These are phyloP conservation scores for Galeopsis tetrahit DNA, from an alignment of 257 asterid species.

Conservation along the genomic window DNA sequence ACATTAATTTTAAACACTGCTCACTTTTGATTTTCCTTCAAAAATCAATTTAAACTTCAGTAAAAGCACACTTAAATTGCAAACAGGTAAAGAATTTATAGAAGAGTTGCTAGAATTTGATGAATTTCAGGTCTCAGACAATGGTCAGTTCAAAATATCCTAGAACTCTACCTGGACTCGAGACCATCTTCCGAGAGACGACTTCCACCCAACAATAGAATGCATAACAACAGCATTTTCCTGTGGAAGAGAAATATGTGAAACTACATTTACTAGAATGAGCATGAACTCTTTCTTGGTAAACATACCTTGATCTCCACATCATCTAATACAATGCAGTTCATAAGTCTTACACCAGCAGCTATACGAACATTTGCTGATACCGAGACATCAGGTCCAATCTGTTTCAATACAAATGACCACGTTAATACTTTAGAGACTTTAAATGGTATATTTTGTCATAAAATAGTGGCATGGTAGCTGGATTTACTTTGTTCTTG, in stretches of 20 bases:
- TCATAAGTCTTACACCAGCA: constrained; percentile 72
- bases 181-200: constrained; percentile 82
- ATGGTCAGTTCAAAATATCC: constrained; percentile 3
- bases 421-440: neutral
- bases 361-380: constrained; percentile 89
- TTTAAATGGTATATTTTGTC: constrained; percentile 2
- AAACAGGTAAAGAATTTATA: neutral
- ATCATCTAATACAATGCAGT: constrained; percentile 71
- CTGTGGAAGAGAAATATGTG: constrained; percentile 40
- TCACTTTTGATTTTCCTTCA: neutral
- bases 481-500: neutral
- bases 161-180: constrained; percentile 66
- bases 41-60: neutral
- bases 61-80: neutral
- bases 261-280: neutral
- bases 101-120: neutral
- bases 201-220: constrained; percentile 86
- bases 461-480: neutral
- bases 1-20: neutral
- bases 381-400: constrained; percentile 83
- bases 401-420: constrained; percentile 42
- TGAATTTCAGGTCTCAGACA: constrained; percentile 4
- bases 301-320: constrained; percentile 72
- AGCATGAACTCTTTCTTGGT: neutral
- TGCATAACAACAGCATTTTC: constrained; percentile 81